A percentile compares a stretch with the other conserved stretches of the same genome.
These are phyloP conservation scores for Pterocarpus macrocarpus DNA, from an alignment of 306 rosid species.

Conservation along the genomic window DNA sequence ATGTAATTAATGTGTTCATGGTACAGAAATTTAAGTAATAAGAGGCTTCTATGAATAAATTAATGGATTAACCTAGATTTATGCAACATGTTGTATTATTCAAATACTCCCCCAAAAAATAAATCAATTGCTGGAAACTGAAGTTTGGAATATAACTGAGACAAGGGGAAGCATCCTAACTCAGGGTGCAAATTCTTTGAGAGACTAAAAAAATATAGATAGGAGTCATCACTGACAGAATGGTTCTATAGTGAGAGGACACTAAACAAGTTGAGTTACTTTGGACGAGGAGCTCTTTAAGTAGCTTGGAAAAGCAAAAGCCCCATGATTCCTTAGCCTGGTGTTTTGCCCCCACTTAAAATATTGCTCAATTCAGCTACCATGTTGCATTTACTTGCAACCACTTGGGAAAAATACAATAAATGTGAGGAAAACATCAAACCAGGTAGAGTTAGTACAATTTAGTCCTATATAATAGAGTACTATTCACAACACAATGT, in stretches of 20 bases:
- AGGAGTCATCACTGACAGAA: conserved; percentile 66
- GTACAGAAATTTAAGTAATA: conserved; percentile 56
- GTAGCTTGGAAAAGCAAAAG: conserved; percentile 66
- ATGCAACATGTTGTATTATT: conserved; percentile 43
- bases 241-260: conserved; percentile 59
- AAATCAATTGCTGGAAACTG: conserved; percentile 47
- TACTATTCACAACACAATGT: conserved; percentile 24
- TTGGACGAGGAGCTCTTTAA: conserved; percentile 55
- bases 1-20: conserved; percentile 63
- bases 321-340: conserved; percentile 57
- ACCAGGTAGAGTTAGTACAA: conserved; percentile 21
- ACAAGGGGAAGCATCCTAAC: conserved; percentile 57
- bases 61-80: conserved; percentile 50
- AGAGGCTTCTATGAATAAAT: conserved; percentile 56
- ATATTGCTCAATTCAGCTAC: conserved; percentile 43
- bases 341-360: conserved; percentile 49
- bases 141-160: conserved; percentile 43
- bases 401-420: conserved; percentile 48
- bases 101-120: neutral
- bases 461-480: conserved; percentile 6
- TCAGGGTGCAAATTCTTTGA: conserved; percentile 53
- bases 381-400: conserved; percentile 56
- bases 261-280: conserved; percentile 56
- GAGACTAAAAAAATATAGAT: conserved; percentile 42
- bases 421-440: conserved; percentile 48